Evolutionary conservation across 768 basidiomycete genomes (phyloP).

Genomic region (Suillus discolor): DNA sequence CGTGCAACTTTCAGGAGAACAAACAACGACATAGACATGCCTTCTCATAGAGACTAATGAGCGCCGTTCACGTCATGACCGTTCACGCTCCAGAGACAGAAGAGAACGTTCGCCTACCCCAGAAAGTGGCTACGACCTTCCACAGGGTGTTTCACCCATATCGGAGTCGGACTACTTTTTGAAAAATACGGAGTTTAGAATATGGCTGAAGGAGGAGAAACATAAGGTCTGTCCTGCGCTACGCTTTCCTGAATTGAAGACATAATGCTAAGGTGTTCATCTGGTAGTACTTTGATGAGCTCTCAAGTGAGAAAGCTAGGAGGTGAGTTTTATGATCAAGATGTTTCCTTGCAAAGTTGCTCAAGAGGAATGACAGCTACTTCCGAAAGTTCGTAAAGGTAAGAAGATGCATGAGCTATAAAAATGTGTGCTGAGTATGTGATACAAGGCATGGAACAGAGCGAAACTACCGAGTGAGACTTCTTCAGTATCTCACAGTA

Average conservation of each 20-base stretch:
- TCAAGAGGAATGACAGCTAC: conserved; percentile 53
- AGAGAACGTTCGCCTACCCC: conserved; percentile 45
- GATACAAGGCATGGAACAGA: conserved; percentile 73
- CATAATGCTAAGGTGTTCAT: neutral
- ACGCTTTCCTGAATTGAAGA: conserved; percentile 38
- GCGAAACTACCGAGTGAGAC: conserved; percentile 66
- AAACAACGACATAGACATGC: conserved; percentile 11
- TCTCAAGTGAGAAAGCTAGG: conserved; percentile 80
- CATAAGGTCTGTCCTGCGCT: conserved; percentile 45
- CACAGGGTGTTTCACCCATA: conserved; percentile 61
- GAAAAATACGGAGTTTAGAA: conserved; percentile 83
- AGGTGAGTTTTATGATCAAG: conserved; percentile 47
- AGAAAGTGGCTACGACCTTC: conserved; percentile 47
- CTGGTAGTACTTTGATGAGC: conserved; percentile 79
- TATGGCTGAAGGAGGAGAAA: conserved; percentile 82
- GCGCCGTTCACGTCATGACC: conserved; percentile 3
- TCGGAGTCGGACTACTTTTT: conserved; percentile 87
- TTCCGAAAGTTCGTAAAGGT: conserved; percentile 94
- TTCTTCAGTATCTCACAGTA: neutral
- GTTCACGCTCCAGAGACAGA: conserved; percentile 30
- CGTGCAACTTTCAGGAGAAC: neutral
- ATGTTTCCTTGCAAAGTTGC: conserved; percentile 28
- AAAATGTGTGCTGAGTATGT: conserved; percentile 7
- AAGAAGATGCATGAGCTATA: conserved; percentile 16
- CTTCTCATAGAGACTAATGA: conserved; percentile 16